Evolutionary conservation across 768 basidiomycete genomes (phyloP), one percentile per base, ranked within the genome.

Genomic region (Macrocybe gigantea): DNA sequence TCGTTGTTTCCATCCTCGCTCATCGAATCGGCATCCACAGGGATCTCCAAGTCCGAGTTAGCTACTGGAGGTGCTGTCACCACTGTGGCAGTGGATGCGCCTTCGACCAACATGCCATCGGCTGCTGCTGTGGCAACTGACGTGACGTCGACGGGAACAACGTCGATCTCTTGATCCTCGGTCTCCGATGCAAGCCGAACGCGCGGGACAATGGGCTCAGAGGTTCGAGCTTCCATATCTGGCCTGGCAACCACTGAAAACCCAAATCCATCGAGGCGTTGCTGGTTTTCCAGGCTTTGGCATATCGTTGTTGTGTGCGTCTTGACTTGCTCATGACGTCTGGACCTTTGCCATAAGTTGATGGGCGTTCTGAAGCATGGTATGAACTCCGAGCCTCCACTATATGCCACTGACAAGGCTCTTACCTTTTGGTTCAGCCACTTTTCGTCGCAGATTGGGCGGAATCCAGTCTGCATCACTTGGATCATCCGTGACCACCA

Each of bases 271-370:
- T 48, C 47, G 32, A 48, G 30, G 8, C 15, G 30, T 40, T 6
- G 36, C 33, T 41, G 39, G 29, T 40, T 41, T 15, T 31, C 37
- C 14, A 33, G 47, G 38, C 37, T 39, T 48, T 41, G 37, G 14
- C 22, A 40, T 48, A 48, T 40, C 38, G 30, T 14, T 13, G 22
- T 33, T 41, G 14, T 13, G 39, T 48, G 5, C 36, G 36, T 30
- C 22, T 29, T 36, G 51, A 49, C 37, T 52, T 52, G 14, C 48
- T 49, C 7, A 38, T 38, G 30, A 52, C 48, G 38, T 52, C 50
- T 7, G 39, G 47, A 11, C 50, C 50, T 33, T 48, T 52, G 13
- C n/a, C 34, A 44, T 52, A 52, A 9, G 41, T 48, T 41, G 36
- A 14, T 33, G 49, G 49, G 6, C 45, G 44, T 45, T 11, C 48